phyloP scores from a whole-genome alignment of 352 stramenopile genomes.

The Globisporangium alternatum region DNA sequence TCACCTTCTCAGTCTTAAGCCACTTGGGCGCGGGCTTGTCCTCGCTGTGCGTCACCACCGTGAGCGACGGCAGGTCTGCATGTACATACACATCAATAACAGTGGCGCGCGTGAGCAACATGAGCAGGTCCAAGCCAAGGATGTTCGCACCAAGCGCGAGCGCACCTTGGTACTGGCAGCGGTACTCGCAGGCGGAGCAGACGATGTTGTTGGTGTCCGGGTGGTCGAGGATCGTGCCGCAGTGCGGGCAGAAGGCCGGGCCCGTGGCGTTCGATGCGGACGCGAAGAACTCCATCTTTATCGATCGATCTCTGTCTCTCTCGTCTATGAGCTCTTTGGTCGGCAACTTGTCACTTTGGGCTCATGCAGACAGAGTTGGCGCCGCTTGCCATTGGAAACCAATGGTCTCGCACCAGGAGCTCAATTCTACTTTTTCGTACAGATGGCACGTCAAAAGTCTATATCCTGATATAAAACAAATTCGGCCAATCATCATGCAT shows the following conservation, averaged over 20 bases:
- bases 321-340: neutral
- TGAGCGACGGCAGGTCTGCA: conserved; percentile 76
- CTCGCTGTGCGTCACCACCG: conserved; percentile 71
- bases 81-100: conserved; percentile 1
- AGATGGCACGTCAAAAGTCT: neutral
- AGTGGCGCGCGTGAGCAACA: conserved; percentile 2
- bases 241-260: conserved; percentile 86
- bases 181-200: conserved; percentile 83
- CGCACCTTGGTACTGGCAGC: conserved; percentile 80
- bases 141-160: too few species aligned
- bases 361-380: neutral
- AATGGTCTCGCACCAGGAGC: neutral
- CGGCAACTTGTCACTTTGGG: neutral
- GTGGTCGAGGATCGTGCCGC: conserved; percentile 85
- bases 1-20: conserved; percentile 64
- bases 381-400: neutral
- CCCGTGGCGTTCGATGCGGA: conserved; percentile 52
- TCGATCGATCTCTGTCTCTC: neutral
- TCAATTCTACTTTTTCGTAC: neutral
- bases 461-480: neutral
- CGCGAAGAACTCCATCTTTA: conserved; percentile 71
- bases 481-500: neutral
- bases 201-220: conserved; percentile 87
- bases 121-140: neutral
- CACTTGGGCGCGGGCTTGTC: conserved; percentile 79